Conservation (phyloP, 768 basidiomycete genomes). For the Sporobolomyces roseus region DNA sequence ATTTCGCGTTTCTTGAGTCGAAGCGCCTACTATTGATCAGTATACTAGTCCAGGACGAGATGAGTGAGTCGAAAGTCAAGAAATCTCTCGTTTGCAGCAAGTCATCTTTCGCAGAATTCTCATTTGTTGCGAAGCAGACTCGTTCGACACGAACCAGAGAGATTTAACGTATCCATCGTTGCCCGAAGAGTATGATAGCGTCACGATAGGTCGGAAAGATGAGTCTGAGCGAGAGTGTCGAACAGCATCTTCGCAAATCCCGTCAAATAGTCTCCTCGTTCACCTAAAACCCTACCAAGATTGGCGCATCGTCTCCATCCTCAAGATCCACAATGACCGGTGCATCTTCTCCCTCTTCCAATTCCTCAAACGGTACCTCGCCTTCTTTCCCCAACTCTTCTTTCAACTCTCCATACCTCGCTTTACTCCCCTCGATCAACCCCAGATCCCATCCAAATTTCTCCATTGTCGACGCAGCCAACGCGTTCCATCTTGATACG, state of each 20-base stretch:
- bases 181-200: too few species aligned
- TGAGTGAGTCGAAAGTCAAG: too few species aligned
- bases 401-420: slow-evolving; percentile 1
- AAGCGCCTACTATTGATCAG: too few species aligned
- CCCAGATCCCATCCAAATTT: slow-evolving; percentile 52
- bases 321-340: slow-evolving; percentile 42
- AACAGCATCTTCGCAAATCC: too few species aligned
- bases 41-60: too few species aligned
- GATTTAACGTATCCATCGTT: too few species aligned
- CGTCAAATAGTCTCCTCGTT: not conserved
- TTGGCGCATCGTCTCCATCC: not conserved
- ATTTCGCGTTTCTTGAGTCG: not conserved
- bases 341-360: slow-evolving; percentile 54
- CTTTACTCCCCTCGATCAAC: slow-evolving; percentile 25
- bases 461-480: slow-evolving; percentile 37
- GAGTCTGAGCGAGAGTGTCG: too few species aligned
- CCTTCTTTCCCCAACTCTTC: slow-evolving; percentile 18
- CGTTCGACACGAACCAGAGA: too few species aligned
- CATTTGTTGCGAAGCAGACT: not conserved
- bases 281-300: not conserved
- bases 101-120: too few species aligned
- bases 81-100: not conserved
- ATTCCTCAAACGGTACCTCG: slow-evolving; percentile 47
- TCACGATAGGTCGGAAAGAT: too few species aligned
- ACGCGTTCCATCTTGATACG: slow-evolving; percentile 31